Evolutionary conservation across 2,329 filamentous ascomycete species (phyloP), one percentile per base, ranked within the genome.

Genomic region (Helminthosporium solani): DNA sequence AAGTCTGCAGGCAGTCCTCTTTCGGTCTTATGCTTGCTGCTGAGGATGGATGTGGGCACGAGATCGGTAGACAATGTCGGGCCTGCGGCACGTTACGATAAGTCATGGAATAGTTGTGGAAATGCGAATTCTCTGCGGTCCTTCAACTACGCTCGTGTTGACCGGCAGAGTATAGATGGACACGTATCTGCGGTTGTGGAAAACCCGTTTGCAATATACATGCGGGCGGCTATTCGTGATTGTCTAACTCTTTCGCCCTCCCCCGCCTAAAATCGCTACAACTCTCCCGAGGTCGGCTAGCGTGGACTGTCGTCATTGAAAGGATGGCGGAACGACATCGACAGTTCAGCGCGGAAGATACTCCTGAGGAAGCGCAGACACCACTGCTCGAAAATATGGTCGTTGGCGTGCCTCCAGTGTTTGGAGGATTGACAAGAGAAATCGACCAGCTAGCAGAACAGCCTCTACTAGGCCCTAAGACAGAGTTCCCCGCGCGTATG

Each of bases 321-420:
- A 35, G 3, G 7, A 35, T 35, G 33, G 33, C 14, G 9, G 33
- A 35, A 19, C 15, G 33, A 7, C 33, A 14, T n/a, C 35, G 35
- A 3, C 21, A 12, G 36, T 28, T 19, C 23, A 16, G 5, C 16
- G n/a, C 11, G 33, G 54, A 63, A 44, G 47, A 52, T 40, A 40
- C 54, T 9, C 44, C 61, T 39, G 63, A 66, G 34, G 54, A 60
- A 25, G 60, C 61, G 38, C 59, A 63, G 41, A 68, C 66, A 47
- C 64, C 66, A 12, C 46, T 68, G 27, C 47, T 66, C 18, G 66
- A 69, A 50, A 67, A 67, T 19, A 68, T 70, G 65, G 63, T 66
- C 18, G 52, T 63, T n/a, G 63, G 63, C 47, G 63, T 68, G 21
- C 67, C 64, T 19, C 66, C 67, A 19, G 66, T 69, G 3, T 70